Conservation (phyloP, 2,329 filamentous ascomycete species). For the Penicillium paneum region DNA sequence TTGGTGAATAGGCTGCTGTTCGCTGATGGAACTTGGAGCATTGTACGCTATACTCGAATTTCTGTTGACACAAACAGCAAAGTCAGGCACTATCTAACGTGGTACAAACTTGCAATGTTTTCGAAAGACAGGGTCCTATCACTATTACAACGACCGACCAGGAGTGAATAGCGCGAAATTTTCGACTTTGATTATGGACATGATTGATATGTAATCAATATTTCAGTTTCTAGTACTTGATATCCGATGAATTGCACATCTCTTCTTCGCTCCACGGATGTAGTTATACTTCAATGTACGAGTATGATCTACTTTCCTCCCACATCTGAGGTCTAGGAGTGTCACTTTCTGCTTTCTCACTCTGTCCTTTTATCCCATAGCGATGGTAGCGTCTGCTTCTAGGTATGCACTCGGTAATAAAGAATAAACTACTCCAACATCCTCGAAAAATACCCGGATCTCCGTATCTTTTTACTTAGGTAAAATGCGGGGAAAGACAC, state of each 20-base stretch:
- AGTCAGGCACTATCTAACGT: too few relatives aligned
- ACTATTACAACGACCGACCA: slow-evolving; percentile 65
- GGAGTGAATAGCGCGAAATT: slow-evolving; percentile 63
- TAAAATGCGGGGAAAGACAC: not conserved
- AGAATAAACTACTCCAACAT: not conserved
- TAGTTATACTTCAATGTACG: not conserved
- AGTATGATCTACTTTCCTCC: not conserved
- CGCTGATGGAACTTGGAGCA: too few relatives aligned
- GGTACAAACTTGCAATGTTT: slow-evolving; percentile 56
- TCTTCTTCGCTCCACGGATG: not conserved
- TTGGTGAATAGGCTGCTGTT: too few relatives aligned
- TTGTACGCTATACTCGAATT: too few relatives aligned
- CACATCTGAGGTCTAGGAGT: not conserved
- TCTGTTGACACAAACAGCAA: too few relatives aligned
- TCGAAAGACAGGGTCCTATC: slow-evolving; percentile 67
- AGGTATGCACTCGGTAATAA: not conserved
- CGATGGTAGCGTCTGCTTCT: too few relatives aligned
- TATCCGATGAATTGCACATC: not conserved
- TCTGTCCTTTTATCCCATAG: not conserved
- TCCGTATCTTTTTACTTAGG: not conserved
- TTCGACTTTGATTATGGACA: slow-evolving; percentile 50
- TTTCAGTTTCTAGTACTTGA: not conserved
- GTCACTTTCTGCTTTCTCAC: not conserved
- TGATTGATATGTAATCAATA: slow-evolving; percentile 38
- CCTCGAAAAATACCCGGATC: not conserved